Evolutionary conservation across 345 rosid species (phyloP).

Genomic region (Moricandia arvensis): DNA sequence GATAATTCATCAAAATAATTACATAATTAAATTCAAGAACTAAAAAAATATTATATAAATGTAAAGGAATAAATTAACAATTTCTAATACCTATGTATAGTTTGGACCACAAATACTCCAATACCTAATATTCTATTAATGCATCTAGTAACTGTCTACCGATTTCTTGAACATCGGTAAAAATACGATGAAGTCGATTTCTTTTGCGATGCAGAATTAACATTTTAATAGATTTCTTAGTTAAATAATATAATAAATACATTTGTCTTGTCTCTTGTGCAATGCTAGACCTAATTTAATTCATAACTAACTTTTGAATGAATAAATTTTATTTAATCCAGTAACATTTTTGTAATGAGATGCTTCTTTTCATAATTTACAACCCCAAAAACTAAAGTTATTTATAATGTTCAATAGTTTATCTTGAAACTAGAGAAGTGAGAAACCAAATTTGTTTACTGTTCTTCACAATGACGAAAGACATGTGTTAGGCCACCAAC

Average conservation of each 20-base stretch:
- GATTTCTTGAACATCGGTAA: too few relatives aligned
- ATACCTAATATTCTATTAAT: too few relatives aligned
- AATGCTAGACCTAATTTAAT: neutral
- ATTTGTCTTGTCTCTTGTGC: neutral
- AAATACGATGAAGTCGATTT: conserved; percentile 8
- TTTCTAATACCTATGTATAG: too few relatives aligned
- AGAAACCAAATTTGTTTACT: conserved; percentile 35
- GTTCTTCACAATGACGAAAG: conserved; percentile 22
- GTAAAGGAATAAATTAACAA: too few relatives aligned
- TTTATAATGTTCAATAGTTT: neutral
- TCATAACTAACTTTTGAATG: neutral
- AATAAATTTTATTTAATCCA: neutral
- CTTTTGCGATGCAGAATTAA: conserved; percentile 4
- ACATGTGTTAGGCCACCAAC: conserved; percentile 42
- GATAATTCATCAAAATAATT: too few relatives aligned
- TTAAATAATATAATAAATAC: neutral
- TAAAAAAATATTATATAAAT: too few relatives aligned
- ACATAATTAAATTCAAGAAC: too few relatives aligned
- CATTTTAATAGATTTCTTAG: conserved; percentile 11
- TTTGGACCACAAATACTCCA: too few relatives aligned
- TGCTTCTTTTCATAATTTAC: neutral
- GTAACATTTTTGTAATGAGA: neutral
- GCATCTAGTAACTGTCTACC: too few relatives aligned
- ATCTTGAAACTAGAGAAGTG: conserved; percentile 26
- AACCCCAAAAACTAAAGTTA: neutral